A percentile compares a stretch with the other conserved stretches of the same genome.
These are phyloP conservation scores for Hanseniaspora guilliermondii DNA, from an alignment of 805 yeast species.

Conservation along the genomic window DNA sequence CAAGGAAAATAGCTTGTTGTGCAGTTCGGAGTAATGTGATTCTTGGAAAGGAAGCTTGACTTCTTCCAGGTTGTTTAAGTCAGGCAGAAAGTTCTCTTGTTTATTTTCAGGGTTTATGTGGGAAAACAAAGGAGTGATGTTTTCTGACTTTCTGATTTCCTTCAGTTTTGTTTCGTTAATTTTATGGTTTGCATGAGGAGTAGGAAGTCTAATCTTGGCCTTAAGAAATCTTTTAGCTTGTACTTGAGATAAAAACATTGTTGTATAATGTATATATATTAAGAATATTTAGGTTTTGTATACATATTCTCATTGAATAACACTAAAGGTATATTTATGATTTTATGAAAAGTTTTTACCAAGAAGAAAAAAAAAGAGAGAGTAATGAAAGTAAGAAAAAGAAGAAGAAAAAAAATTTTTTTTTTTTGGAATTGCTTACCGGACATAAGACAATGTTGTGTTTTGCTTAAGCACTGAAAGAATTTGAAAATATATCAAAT, in stretches of 20 bases:
- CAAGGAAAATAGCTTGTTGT: background rate
- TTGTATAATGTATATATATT: background rate
- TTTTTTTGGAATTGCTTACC: too few relatives aligned
- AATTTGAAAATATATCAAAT: too few relatives aligned
- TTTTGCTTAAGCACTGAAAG: too few relatives aligned
- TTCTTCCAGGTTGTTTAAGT: background rate
- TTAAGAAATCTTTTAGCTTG: slow-evolving; percentile 8
- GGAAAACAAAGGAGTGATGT: background rate
- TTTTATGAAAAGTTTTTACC: too few relatives aligned
- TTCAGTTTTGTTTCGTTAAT: background rate
- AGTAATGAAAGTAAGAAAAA: too few relatives aligned
- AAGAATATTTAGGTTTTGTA: background rate
- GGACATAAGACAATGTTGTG: too few relatives aligned
- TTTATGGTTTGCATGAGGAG: background rate
- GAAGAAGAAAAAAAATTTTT: too few relatives aligned
- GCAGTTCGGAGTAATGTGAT: background rate
- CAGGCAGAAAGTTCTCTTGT: background rate
- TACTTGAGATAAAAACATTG: slow-evolving; percentile 1
- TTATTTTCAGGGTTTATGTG: background rate
- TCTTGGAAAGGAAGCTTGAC: background rate
- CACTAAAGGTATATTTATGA: too few relatives aligned
- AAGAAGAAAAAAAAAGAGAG: too few relatives aligned
- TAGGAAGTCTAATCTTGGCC: background rate
- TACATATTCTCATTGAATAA: too few relatives aligned
- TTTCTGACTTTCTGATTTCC: background rate